Evolutionary conservation across 176 grass and related monocot genomes (phyloP).

Genomic region (Zoysia pacifica): DNA sequence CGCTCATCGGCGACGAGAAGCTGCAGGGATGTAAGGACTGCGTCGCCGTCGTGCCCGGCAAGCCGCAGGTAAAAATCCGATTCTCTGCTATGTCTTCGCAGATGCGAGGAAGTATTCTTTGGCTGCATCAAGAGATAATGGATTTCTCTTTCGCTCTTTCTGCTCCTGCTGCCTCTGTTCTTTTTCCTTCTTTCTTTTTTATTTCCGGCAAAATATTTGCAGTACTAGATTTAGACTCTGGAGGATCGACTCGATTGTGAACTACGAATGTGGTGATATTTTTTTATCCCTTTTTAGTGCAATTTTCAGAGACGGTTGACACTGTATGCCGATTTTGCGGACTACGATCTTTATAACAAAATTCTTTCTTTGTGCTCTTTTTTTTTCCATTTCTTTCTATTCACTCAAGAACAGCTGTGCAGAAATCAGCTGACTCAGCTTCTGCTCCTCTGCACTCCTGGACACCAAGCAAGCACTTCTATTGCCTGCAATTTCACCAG

Average conservation of each 20-base stretch:
- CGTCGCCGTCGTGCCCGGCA: slow-evolving; percentile 63
- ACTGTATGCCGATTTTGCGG: neutral
- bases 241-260: slow-evolving; percentile 36
- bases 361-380: neutral
- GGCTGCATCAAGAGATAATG: neutral
- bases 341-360: neutral
- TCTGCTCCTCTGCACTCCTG: neutral
- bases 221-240: slow-evolving; percentile 26
- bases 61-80: slow-evolving; percentile 72
- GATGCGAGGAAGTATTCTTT: neutral
- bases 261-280: neutral
- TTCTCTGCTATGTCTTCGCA: neutral
- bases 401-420: slow-evolving; percentile 22
- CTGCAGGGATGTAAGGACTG: slow-evolving; percentile 96
- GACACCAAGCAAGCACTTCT: slow-evolving; percentile 1
- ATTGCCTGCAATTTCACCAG: neutral
- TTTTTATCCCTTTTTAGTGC: neutral
- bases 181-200: neutral
- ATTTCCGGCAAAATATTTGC: neutral
- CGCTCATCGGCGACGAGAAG: slow-evolving; percentile 97
- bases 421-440: neutral
- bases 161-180: neutral
- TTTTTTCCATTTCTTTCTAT: neutral
- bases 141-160: neutral
- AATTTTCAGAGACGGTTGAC: slow-evolving; percentile 14